phyloP scores from a whole-genome alignment of 1,139 yeast genomes.

The Suhomyces bokatorum region DNA sequence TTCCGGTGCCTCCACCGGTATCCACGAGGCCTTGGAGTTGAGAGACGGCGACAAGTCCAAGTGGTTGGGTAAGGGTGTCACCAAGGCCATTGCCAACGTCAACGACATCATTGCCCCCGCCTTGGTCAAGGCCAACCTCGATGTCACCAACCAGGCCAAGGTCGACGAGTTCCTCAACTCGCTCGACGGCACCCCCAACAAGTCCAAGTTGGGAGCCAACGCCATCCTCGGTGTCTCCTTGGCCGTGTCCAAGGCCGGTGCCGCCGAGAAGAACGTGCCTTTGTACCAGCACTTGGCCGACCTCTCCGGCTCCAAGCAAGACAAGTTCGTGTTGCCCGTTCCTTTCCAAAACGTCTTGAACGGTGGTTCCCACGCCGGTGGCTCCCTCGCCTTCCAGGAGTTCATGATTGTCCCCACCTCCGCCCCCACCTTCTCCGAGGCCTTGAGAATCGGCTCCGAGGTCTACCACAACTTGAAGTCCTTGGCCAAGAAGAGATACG shows the following conservation, averaged over 20 bases:
- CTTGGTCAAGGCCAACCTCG: slow-evolving; percentile 67
- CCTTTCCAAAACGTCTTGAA: slow-evolving; percentile 97
- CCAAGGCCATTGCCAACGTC: slow-evolving; percentile 89
- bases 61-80: slow-evolving; percentile 96
- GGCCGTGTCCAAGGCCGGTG: slow-evolving; percentile 93
- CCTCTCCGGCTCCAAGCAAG: slow-evolving; percentile 52
- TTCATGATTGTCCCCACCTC: slow-evolving; percentile 96
- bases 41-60: slow-evolving; percentile 92
- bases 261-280: slow-evolving; percentile 85
- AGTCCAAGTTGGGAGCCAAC: slow-evolving; percentile 92
- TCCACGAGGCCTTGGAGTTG: slow-evolving; percentile 92
- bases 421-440: slow-evolving; percentile 86
- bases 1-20: slow-evolving; percentile 96
- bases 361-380: slow-evolving; percentile 99
- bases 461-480: slow-evolving; percentile 94
- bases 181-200: slow-evolving; percentile 92
- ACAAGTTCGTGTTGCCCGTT: slow-evolving; percentile 84
- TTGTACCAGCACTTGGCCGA: slow-evolving; percentile 83
- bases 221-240: slow-evolving; percentile 94
- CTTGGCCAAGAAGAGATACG: slow-evolving; percentile 88
- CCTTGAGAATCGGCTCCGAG: slow-evolving; percentile 92
- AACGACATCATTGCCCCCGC: slow-evolving; percentile 90
- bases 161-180: slow-evolving; percentile 75
- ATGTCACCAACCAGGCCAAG: slow-evolving; percentile 75
- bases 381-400: slow-evolving; percentile 97